Conservation (phyloP, 257 asterid species). For the Osmanthus fragrans region DNA sequence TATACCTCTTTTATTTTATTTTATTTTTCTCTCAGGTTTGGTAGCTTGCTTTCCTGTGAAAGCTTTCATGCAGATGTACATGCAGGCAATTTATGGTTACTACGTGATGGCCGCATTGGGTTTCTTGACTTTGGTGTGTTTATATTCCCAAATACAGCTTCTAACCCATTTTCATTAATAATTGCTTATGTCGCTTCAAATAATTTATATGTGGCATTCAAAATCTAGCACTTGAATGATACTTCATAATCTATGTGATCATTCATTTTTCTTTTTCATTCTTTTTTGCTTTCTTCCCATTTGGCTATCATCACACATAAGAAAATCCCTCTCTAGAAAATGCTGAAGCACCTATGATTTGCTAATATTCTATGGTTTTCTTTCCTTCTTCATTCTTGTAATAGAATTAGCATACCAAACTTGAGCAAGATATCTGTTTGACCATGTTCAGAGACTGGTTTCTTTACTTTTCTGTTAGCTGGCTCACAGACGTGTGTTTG, state of each 20-base stretch:
- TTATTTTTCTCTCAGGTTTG: constrained; percentile 60
- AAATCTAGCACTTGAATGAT: constrained; percentile 3
- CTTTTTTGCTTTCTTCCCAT: neutral
- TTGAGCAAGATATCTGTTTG: neutral
- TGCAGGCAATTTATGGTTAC: constrained; percentile 94
- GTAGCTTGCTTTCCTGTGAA: constrained; percentile 94
- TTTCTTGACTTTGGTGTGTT: constrained; percentile 91
- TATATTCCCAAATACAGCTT: neutral
- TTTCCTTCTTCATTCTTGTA: neutral
- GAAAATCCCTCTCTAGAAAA: constrained; percentile 4
- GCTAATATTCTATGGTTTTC: neutral
- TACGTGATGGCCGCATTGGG: constrained; percentile 97
- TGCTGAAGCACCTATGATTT: neutral
- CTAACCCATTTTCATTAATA: neutral
- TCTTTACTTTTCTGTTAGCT: neutral
- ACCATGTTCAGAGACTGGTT: neutral
- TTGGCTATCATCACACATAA: neutral
- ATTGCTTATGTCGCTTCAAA: neutral
- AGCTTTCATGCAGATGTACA: constrained; percentile 96
- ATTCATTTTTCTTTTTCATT: neutral
- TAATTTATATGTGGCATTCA: neutral
- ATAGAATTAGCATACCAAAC: constrained; percentile 5
- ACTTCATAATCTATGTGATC: neutral
- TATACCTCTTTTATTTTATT: neutral
- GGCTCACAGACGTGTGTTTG: neutral